A percentile compares a stretch with the other conserved stretches of the same genome.
These are phyloP conservation scores for Podila verticillata DNA, from an alignment of 192 early-diverging fungal genomes.

Conservation along the genomic window DNA sequence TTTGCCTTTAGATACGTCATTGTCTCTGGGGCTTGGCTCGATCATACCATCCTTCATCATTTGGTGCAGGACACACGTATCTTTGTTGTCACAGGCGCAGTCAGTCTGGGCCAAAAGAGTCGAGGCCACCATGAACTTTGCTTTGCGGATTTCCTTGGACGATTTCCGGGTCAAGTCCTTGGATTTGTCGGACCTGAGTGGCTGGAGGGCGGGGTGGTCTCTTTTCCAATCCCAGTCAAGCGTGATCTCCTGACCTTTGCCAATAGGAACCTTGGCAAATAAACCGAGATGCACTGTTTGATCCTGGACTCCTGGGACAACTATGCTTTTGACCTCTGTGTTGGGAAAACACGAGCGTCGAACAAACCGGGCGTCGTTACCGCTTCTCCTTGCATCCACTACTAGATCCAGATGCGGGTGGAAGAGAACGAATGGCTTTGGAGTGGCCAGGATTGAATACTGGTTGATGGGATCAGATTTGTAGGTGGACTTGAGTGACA, in stretches of 20 bases:
- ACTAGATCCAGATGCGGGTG: conserved; percentile 72
- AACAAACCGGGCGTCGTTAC: conserved; percentile 74
- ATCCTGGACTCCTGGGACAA: conserved; percentile 58
- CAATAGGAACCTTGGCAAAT: conserved; percentile 66
- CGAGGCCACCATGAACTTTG: conserved; percentile 38
- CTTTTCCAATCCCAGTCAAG: conserved; percentile 77
- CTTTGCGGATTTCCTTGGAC: conserved; percentile 38
- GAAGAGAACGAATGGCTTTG: conserved; percentile 71
- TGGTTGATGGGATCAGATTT: conserved; percentile 72
- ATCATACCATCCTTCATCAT: conserved; percentile 45
- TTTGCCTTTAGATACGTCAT: conserved; percentile 12
- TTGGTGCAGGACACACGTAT: conserved; percentile 54
- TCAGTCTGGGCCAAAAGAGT: conserved; percentile 53
- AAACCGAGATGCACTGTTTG: conserved; percentile 71
- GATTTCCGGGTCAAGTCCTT: conserved; percentile 23
- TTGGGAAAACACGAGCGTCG: conserved; percentile 76
- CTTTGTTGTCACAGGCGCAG: conserved; percentile 57
- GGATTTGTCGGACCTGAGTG: conserved; percentile 41
- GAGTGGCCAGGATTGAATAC: conserved; percentile 71
- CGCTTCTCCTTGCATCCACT: conserved; percentile 74
- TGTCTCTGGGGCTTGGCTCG: conserved; percentile 21
- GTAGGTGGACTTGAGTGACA: conserved; percentile 72
- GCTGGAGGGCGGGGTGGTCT: conserved; percentile 53
- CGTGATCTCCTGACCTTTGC: conserved; percentile 74
- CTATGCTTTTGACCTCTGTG: conserved; percentile 68